These are phyloP conservation scores for Penicillium steckii DNA, from an alignment of 495 filamentous ascomycete species.

Conservation along the genomic window DNA sequence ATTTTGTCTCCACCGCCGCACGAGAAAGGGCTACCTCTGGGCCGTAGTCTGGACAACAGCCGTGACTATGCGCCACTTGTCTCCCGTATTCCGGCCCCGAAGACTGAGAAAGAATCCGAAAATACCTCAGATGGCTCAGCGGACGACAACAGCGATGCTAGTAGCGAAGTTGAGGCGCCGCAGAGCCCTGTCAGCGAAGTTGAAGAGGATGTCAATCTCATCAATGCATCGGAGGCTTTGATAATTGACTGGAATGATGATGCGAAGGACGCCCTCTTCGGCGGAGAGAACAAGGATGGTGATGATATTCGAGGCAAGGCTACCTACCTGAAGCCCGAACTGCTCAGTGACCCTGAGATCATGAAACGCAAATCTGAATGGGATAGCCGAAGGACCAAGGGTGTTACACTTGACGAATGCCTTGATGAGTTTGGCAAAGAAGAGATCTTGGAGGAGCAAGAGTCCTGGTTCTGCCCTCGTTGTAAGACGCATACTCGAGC, in stretches of 20 bases:
- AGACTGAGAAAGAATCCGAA: not conserved
- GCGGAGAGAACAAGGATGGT: constrained; percentile 35
- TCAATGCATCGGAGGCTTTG: constrained; percentile 76
- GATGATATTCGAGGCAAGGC: constrained; percentile 49
- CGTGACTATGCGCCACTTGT: constrained; percentile 56
- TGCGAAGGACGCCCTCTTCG: constrained; percentile 69
- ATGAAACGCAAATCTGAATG: constrained; percentile 58
- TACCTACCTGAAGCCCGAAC: constrained; percentile 51
- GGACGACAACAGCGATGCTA: constrained; percentile 16
- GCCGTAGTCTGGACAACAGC: constrained; percentile 57
- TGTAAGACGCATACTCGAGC: constrained; percentile 92
- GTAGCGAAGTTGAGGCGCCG: constrained; percentile 15
- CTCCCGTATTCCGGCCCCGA: constrained; percentile 39
- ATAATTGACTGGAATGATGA: constrained; percentile 77
- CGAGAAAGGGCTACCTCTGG: constrained; percentile 57
- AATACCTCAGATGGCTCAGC: constrained; percentile 8
- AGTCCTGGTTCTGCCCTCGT: constrained; percentile 94
- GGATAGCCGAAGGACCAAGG: constrained; percentile 61
- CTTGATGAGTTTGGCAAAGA: constrained; percentile 88
- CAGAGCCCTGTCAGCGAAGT: constrained; percentile 7
- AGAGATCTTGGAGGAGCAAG: constrained; percentile 88
- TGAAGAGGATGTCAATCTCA: constrained; percentile 45
- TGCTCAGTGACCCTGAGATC: constrained; percentile 65
- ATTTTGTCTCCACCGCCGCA: constrained; percentile 45
- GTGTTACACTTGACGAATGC: constrained; percentile 85